Evolutionary conservation across 768 basidiomycete genomes (phyloP).

Genomic region (Boletus eberwhitei): DNA sequence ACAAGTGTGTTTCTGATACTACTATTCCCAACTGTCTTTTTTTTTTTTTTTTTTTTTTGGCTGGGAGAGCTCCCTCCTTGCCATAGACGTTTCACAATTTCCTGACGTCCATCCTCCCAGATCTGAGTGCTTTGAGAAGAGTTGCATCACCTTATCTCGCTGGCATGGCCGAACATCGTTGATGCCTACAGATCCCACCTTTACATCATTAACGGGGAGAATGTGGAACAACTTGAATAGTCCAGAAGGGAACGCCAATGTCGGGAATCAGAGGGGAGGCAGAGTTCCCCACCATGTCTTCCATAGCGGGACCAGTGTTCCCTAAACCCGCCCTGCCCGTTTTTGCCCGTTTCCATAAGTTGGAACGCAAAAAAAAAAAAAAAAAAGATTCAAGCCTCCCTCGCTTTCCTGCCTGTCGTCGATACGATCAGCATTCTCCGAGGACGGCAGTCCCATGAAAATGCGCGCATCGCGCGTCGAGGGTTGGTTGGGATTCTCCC

Average conservation of each 20-base stretch:
- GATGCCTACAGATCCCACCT: conserved; percentile 88
- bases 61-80: conserved; percentile 21
- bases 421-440: conserved; percentile 22
- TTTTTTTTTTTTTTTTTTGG: not conserved
- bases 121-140: conserved; percentile 68
- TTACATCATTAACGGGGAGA: conserved; percentile 85
- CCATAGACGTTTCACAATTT: conserved; percentile 57
- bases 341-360: conserved; percentile 19
- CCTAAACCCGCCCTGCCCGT: conserved; percentile 6
- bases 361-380: conserved; percentile 49
- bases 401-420: conserved; percentile 33
- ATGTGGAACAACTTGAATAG: conserved; percentile 89
- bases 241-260: conserved; percentile 67
- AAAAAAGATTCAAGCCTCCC: conserved; percentile 26
- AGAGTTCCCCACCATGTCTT: conserved; percentile 67
- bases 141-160: conserved; percentile 73
- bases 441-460: conserved; percentile 55
- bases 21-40: not conserved
- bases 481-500: conserved; percentile 82
- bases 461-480: conserved; percentile 77
- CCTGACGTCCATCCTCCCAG: conserved; percentile 75
- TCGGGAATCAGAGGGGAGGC: conserved; percentile 75
- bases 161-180: conserved; percentile 96
- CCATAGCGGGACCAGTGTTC: conserved; percentile 23
- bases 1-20: conserved; percentile 37